Evolutionary conservation across 192 early-diverging fungal genomes (phyloP).

Genomic region (Backusella luteola): DNA sequence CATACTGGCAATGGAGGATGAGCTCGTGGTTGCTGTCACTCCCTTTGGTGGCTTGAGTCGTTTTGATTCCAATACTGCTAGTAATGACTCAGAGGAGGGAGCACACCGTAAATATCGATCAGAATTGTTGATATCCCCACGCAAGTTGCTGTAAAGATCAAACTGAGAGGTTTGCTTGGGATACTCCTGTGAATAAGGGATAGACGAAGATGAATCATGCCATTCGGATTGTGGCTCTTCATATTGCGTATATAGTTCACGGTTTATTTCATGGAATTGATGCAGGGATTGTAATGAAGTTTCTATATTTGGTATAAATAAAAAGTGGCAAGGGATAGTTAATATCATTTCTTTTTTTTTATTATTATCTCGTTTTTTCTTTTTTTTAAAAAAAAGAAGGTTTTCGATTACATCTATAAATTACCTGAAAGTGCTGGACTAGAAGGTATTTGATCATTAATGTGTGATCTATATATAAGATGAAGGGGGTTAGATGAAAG

Average conservation of each 20-base stretch:
- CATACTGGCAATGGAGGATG: background rate
- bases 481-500: background rate
- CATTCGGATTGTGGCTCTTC: conserved; percentile 4
- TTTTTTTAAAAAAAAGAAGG: background rate
- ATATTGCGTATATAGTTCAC: background rate
- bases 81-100: conserved; percentile 69
- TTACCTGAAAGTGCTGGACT: conserved; percentile 1
- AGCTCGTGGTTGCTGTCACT: background rate
- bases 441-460: background rate
- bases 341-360: background rate
- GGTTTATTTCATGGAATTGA: background rate
- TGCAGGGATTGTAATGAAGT: background rate
- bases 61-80: conserved; percentile 70
- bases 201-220: background rate
- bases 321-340: background rate
- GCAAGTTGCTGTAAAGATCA: conserved; percentile 11
- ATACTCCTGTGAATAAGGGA: background rate
- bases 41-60: background rate
- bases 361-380: background rate
- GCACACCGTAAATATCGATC: conserved; percentile 68
- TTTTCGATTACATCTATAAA: background rate
- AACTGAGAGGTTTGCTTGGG: background rate
- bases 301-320: background rate
- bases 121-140: conserved; percentile 15
- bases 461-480: background rate